Conservation (phyloP, 2,329 filamentous ascomycete species). For the Parascedosporium putredinis region DNA sequence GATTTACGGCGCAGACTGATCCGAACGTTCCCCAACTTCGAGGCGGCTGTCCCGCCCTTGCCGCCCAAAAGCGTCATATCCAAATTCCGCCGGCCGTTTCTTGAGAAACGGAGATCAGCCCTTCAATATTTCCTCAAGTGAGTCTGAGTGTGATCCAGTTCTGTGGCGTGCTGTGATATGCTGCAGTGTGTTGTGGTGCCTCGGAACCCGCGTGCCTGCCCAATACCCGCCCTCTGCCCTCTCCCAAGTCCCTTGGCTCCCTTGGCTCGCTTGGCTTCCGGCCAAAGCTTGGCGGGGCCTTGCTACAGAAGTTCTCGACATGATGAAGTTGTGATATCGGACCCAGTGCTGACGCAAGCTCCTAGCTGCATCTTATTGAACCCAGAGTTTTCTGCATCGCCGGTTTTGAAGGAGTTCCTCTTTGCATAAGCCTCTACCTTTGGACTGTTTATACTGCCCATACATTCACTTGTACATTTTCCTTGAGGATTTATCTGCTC, state of each 20-base stretch:
- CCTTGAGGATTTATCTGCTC: too few species aligned
- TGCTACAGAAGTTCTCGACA: slow-evolving; percentile 14
- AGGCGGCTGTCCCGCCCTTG: slow-evolving; percentile 75
- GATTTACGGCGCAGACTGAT: slow-evolving; percentile 64
- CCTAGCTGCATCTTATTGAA: slow-evolving; percentile 79
- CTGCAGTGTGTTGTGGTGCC: too few species aligned
- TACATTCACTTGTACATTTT: background rate
- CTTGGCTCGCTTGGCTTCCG: background rate
- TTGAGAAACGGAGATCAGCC: slow-evolving; percentile 73
- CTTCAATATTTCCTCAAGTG: slow-evolving; percentile 94
- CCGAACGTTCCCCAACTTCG: slow-evolving; percentile 72
- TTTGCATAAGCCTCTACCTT: slow-evolving; percentile 40
- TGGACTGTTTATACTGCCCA: background rate
- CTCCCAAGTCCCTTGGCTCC: slow-evolving; percentile 27
- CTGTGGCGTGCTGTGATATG: too few species aligned
- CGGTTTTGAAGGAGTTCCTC: slow-evolving; percentile 82
- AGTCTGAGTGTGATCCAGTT: too few species aligned
- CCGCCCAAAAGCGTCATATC: slow-evolving; percentile 88
- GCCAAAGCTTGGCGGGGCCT: background rate
- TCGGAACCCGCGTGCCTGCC: too few species aligned
- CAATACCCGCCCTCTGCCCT: too few species aligned
- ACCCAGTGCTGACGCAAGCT: slow-evolving; percentile 4
- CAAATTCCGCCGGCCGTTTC: slow-evolving; percentile 72
- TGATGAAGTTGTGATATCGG: slow-evolving; percentile 10
- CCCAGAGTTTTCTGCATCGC: slow-evolving; percentile 87